Conservation (phyloP, 139 green algal species). For the Nannochloris sp. region DNA sequence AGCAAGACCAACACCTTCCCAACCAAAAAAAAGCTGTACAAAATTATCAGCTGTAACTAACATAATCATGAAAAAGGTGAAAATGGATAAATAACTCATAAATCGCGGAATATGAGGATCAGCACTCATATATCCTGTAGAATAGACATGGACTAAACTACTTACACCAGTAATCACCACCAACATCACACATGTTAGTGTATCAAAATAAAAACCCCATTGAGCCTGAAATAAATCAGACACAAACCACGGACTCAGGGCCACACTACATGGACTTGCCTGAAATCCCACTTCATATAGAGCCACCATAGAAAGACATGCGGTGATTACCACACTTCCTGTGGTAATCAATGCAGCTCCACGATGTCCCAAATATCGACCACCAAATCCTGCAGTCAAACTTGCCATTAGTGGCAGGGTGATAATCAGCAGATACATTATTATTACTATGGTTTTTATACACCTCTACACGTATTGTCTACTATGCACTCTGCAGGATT, state of each 20-base stretch:
- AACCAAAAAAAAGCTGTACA: constrained; percentile 57
- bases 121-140: constrained; percentile 45
- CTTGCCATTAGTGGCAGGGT: constrained; percentile 47
- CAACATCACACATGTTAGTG: constrained; percentile 47
- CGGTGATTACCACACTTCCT: constrained; percentile 23
- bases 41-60: constrained; percentile 50
- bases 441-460: background rate
- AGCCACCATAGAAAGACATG: constrained; percentile 36
- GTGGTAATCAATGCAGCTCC: constrained; percentile 39
- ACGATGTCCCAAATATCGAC: constrained; percentile 40
- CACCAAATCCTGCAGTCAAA: constrained; percentile 37
- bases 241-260: constrained; percentile 37
- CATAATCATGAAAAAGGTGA: constrained; percentile 54
- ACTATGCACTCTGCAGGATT: constrained; percentile 19
- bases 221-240: constrained; percentile 45
- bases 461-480: background rate
- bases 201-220: constrained; percentile 60
- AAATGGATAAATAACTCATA: constrained; percentile 49
- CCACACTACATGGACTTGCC: constrained; percentile 29
- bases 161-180: constrained; percentile 50
- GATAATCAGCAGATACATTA: constrained; percentile 45
- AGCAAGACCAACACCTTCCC: constrained; percentile 57
- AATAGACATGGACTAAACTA: constrained; percentile 57
- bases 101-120: constrained; percentile 54
- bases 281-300: constrained; percentile 47